These are phyloP conservation scores for Passalora sequoiae DNA, from an alignment of 2,329 filamentous ascomycete species.

Conservation along the genomic window DNA sequence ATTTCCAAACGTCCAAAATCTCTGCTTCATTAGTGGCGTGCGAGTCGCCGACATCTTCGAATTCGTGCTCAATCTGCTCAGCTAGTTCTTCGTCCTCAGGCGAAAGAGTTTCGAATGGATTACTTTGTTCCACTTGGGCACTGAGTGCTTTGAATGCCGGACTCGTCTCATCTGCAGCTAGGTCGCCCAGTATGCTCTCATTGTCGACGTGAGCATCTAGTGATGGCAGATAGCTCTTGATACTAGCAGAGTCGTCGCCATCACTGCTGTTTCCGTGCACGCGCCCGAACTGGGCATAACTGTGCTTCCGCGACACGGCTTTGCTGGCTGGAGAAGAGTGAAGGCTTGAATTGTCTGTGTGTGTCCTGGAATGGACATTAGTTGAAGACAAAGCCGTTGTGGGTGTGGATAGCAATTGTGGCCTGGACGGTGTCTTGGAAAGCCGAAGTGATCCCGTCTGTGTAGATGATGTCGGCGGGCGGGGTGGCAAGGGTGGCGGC, in stretches of 20 bases:
- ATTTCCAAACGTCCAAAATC: constrained; percentile 71
- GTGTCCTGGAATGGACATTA: constrained; percentile 71
- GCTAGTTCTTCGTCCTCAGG: constrained; percentile 48
- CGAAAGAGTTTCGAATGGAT: constrained; percentile 56
- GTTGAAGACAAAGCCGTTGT: constrained; percentile 81
- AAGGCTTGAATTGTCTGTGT: constrained; percentile 49
- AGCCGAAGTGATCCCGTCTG: constrained; percentile 29
- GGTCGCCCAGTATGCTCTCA: constrained; percentile 74
- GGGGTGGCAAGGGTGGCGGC: constrained; percentile 36
- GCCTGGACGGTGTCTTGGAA: constrained; percentile 34
- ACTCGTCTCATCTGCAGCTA: constrained; percentile 58
- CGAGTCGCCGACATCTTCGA: constrained; percentile 65
- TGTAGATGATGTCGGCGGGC: constrained; percentile 22
- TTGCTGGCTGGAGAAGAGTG: constrained; percentile 28
- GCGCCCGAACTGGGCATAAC: constrained; percentile 37
- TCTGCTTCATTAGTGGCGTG: constrained; percentile 52
- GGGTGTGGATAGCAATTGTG: constrained; percentile 55
- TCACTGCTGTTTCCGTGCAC: constrained; percentile 49
- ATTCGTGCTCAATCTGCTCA: constrained; percentile 68
- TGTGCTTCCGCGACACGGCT: constrained; percentile 37
- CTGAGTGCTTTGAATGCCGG: constrained; percentile 64
- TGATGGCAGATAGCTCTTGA: constrained; percentile 62
- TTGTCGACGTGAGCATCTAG: constrained; percentile 63
- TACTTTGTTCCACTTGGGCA: constrained; percentile 53
- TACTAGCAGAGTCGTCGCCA: constrained; percentile 59